These are phyloP conservation scores for Morella rubra DNA, from an alignment of 306 rosid genomes.

Conservation along the genomic window DNA sequence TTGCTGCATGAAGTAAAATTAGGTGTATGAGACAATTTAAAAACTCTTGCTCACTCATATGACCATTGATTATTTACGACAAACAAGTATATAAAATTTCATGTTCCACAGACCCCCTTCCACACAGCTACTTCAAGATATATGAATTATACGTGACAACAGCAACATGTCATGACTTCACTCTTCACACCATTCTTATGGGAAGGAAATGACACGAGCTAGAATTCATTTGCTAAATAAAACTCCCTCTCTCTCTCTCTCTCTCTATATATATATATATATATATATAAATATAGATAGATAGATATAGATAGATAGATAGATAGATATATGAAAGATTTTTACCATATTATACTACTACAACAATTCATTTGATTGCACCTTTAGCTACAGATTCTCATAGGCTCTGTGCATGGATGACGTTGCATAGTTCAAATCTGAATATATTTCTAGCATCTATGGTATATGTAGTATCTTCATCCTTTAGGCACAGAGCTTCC, in stretches of 20 bases:
- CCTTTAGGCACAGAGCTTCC: too few relatives aligned
- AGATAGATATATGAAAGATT: too few relatives aligned
- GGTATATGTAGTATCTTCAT: neutral
- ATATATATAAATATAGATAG: too few relatives aligned
- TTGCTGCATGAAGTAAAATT: conserved; percentile 72
- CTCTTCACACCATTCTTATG: too few relatives aligned
- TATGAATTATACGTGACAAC: neutral
- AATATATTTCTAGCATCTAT: neutral
- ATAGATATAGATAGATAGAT: too few relatives aligned
- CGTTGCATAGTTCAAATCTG: too few relatives aligned
- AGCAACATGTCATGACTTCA: neutral
- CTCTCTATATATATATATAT: too few relatives aligned
- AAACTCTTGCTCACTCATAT: conserved; percentile 22
- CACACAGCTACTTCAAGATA: neutral
- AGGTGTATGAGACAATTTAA: conserved; percentile 38
- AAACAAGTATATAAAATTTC: conserved; percentile 4
- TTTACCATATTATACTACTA: neutral
- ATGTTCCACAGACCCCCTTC: neutral
- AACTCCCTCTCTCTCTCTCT: too few relatives aligned
- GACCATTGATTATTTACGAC: conserved; percentile 15
- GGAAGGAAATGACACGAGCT: too few relatives aligned
- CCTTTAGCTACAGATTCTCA: neutral
- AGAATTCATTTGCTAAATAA: too few relatives aligned
- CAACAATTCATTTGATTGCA: neutral
- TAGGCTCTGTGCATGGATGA: neutral